These are phyloP conservation scores for Aspergillus calidoustus DNA, from an alignment of 2,329 filamentous ascomycete genomes.

Conservation along the genomic window DNA sequence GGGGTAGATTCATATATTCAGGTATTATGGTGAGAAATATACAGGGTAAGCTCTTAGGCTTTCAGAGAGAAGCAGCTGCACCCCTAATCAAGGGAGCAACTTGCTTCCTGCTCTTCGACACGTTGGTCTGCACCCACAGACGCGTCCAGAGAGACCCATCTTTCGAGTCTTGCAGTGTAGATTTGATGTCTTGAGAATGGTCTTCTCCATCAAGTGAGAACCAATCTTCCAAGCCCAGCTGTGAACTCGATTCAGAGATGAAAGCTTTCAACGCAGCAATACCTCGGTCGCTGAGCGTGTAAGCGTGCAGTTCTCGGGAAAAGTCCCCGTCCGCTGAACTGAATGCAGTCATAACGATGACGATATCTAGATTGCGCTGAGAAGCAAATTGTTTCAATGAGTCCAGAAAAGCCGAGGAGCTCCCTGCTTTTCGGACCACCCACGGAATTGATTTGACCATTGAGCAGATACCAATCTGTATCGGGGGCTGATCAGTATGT, in stretches of 20 bases:
- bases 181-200: constrained; percentile 25
- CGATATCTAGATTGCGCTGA: constrained; percentile 55
- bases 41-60: background rate
- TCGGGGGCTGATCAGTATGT: constrained; percentile 30
- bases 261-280: constrained; percentile 51
- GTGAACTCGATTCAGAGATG: constrained; percentile 46
- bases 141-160: constrained; percentile 46
- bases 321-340: constrained; percentile 47
- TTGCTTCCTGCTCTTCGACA: constrained; percentile 65
- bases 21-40: background rate
- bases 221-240: constrained; percentile 49
- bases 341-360: constrained; percentile 65
- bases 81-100: constrained; percentile 64
- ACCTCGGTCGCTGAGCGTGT: constrained; percentile 47
- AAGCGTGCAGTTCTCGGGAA: constrained; percentile 57
- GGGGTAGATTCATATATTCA: background rate
- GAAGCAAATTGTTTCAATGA: constrained; percentile 52
- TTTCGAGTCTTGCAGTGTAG: constrained; percentile 14
- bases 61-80: constrained; percentile 39
- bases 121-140: constrained; percentile 61
- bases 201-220: constrained; percentile 32
- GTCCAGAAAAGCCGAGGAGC: constrained; percentile 41
- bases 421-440: constrained; percentile 54
- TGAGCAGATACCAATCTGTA: constrained; percentile 62
- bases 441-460: constrained; percentile 62